These are phyloP conservation scores for Mesostigma viride DNA, from an alignment of 139 green algal species.

Conservation along the genomic window DNA sequence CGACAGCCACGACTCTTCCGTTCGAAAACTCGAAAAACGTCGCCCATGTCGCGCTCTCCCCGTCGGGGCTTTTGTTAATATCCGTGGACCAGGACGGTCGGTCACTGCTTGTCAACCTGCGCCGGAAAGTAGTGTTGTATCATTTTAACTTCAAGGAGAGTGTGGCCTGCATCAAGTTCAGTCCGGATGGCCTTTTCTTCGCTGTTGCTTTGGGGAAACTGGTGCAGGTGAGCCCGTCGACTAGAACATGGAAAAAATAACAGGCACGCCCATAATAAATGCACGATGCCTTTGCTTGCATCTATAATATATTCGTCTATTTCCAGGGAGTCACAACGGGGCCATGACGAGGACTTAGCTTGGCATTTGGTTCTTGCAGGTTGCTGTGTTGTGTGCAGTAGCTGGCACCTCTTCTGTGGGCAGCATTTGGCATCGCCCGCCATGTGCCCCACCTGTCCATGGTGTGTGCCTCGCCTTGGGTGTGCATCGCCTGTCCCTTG, in stretches of 20 bases:
- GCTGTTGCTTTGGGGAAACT: slow-evolving; percentile 70
- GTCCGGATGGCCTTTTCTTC: slow-evolving; percentile 73
- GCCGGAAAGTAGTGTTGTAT: slow-evolving; percentile 65
- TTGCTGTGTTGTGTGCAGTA: too few relatives aligned
- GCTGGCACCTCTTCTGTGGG: too few relatives aligned
- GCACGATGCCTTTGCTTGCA: neutral
- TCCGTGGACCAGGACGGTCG: slow-evolving; percentile 70
- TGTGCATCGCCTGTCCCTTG: too few relatives aligned
- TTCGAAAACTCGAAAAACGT: slow-evolving; percentile 20
- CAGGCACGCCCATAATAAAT: slow-evolving; percentile 1
- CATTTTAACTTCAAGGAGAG: slow-evolving; percentile 80
- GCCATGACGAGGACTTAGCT: too few relatives aligned
- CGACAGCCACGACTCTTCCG: slow-evolving; percentile 16
- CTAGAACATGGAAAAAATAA: neutral
- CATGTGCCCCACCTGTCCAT: too few relatives aligned
- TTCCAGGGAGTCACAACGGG: too few relatives aligned
- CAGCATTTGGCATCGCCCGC: too few relatives aligned
- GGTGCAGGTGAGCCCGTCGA: slow-evolving; percentile 50
- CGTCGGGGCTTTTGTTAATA: slow-evolving; percentile 71
- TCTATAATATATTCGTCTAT: too few relatives aligned
- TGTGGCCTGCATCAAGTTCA: slow-evolving; percentile 69
- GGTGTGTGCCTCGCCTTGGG: too few relatives aligned
- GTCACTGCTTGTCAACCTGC: slow-evolving; percentile 60
- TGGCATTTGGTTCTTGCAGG: too few relatives aligned
- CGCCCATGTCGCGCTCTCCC: slow-evolving; percentile 30